phyloP scores from a whole-genome alignment of 306 rosid genomes.

The Quercus ilex region DNA sequence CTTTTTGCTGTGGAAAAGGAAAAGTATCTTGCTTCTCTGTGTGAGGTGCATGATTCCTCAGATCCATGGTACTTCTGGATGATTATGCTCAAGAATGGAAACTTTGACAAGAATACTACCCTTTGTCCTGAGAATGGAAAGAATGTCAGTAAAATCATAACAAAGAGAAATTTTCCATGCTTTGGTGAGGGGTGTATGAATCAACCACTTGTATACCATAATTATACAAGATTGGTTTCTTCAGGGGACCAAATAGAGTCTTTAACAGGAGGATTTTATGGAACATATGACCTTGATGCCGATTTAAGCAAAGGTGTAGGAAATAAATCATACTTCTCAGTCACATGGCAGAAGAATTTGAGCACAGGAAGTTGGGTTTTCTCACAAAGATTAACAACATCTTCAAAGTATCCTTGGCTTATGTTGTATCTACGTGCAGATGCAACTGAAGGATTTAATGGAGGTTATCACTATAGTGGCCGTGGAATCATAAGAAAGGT shows the following conservation, averaged over 20 bases:
- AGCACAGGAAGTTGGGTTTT: constrained; percentile 58
- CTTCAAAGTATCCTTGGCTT: constrained; percentile 55
- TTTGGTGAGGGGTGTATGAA: constrained; percentile 68
- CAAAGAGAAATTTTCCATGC: constrained; percentile 46
- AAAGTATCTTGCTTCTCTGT: constrained; percentile 41
- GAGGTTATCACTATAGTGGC: constrained; percentile 52
- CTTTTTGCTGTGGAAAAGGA: constrained; percentile 51
- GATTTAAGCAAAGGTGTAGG: constrained; percentile 28
- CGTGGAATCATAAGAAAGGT: constrained; percentile 56
- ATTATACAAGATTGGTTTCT: constrained; percentile 35
- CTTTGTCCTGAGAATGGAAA: constrained; percentile 56
- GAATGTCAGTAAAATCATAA: constrained; percentile 25
- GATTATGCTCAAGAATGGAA: constrained; percentile 62
- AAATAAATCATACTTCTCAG: constrained; percentile 45
- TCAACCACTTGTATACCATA: constrained; percentile 51
- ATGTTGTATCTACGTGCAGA: constrained; percentile 58
- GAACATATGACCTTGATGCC: constrained; percentile 59
- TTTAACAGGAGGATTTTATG: constrained; percentile 45
- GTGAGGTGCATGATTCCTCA: constrained; percentile 32
- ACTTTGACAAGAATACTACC: constrained; percentile 49
- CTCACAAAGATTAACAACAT: constrained; percentile 36
- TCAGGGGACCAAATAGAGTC: constrained; percentile 1
- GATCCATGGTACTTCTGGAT: constrained; percentile 61
- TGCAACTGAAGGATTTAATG: constrained; percentile 45
- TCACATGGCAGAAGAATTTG: constrained; percentile 46